Evolutionary conservation across 208 protist species (phyloP).

Genomic region (Leishmania major): DNA sequence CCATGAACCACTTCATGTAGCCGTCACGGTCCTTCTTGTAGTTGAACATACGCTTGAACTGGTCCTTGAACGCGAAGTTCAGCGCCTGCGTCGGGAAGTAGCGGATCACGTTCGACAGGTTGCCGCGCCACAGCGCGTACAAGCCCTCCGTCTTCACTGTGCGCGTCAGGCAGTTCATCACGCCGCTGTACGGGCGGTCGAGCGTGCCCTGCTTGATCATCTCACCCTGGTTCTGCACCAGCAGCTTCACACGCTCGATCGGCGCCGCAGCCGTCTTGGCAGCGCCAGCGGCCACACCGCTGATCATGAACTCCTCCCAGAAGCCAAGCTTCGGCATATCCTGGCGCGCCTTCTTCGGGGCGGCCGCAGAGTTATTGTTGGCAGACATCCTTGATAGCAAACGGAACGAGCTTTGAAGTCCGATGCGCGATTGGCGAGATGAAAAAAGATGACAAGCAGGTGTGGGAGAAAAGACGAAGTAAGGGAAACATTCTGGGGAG

Average conservation of each 20-base stretch:
- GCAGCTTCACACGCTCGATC: slow-evolving; percentile 96
- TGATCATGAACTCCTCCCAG: slow-evolving; percentile 84
- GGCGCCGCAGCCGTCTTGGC: slow-evolving; percentile 95
- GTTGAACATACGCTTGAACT: slow-evolving; percentile 95
- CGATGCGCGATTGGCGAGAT: neutral
- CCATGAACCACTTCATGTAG: slow-evolving; percentile 87
- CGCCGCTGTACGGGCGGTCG: slow-evolving; percentile 93
- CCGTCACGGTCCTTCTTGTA: slow-evolving; percentile 83
- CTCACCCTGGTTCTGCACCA: slow-evolving; percentile 94
- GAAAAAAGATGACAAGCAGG: neutral
- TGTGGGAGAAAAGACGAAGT: neutral
- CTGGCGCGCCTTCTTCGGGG: slow-evolving; percentile 33
- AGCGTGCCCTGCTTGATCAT: slow-evolving; percentile 81
- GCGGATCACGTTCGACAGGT: slow-evolving; percentile 96
- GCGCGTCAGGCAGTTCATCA: slow-evolving; percentile 94
- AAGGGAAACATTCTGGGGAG: neutral
- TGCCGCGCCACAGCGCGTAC: slow-evolving; percentile 96
- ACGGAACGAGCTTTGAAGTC: neutral
- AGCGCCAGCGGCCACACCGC: slow-evolving; percentile 76
- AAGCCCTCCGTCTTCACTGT: slow-evolving; percentile 94
- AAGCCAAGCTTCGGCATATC: slow-evolving; percentile 58
- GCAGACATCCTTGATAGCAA: slow-evolving; percentile 23
- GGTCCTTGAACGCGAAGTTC: slow-evolving; percentile 99
- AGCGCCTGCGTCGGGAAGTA: slow-evolving; percentile 99
- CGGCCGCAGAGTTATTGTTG: slow-evolving; percentile 20